Conservation (phyloP, 495 filamentous ascomycete genomes). For the Parathielavia hyrcaniae region DNA sequence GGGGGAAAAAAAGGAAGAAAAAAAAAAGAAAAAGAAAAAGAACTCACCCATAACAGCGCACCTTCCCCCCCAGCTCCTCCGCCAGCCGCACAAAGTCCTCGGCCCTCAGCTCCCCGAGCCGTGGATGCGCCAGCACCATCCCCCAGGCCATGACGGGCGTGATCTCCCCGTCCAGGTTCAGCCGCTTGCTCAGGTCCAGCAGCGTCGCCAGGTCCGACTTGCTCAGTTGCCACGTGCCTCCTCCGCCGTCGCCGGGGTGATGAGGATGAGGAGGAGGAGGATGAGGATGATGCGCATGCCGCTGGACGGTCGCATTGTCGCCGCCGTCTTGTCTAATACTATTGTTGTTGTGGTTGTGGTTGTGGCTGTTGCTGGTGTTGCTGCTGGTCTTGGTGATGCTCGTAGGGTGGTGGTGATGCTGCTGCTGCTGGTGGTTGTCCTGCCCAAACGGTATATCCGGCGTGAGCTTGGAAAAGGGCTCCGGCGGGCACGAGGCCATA, state of each 20-base stretch:
- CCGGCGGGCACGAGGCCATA: slow-evolving; percentile 82
- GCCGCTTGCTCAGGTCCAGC: slow-evolving; percentile 72
- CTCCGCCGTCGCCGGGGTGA: slow-evolving; percentile 25
- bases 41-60: slow-evolving; percentile 89
- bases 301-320: too few relatives aligned
- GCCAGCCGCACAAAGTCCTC: slow-evolving; percentile 69
- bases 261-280: too few relatives aligned
- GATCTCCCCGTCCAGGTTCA: slow-evolving; percentile 86
- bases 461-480: slow-evolving; percentile 43
- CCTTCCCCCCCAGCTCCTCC: slow-evolving; percentile 66
- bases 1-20: neutral
- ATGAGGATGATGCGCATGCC: too few relatives aligned
- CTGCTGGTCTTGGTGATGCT: slow-evolving; percentile 21
- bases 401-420: neutral
- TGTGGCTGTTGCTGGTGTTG: neutral
- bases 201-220: slow-evolving; percentile 70
- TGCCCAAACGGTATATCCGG: slow-evolving; percentile 48
- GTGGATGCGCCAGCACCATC: slow-evolving; percentile 64
- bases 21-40: slow-evolving; percentile 12
- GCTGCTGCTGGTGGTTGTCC: neutral
- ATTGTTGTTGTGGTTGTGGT: neutral
- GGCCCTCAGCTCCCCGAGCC: slow-evolving; percentile 54
- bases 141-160: slow-evolving; percentile 97
- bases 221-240: slow-evolving; percentile 62
- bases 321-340: neutral